Evolutionary conservation across 495 filamentous ascomycete species (phyloP).

Genomic region (Penicillium tannophilum): DNA sequence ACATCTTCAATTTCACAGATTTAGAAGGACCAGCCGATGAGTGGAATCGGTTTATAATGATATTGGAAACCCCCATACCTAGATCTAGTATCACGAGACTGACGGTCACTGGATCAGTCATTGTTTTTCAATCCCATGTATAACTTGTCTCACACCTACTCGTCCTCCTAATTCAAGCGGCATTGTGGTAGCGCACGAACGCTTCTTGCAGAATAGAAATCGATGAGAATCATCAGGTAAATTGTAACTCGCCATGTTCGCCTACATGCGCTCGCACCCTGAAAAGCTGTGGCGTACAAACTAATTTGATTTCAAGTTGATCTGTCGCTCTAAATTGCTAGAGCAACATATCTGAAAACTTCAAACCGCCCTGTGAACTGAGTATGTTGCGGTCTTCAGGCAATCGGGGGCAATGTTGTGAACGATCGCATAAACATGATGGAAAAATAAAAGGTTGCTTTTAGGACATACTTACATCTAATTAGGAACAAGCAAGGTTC

Average conservation of each 20-base stretch:
- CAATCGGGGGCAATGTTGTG: background rate
- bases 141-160: background rate
- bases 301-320: background rate
- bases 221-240: constrained; percentile 7
- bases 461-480: no score
- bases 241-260: constrained; percentile 18
- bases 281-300: background rate
- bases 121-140: background rate
- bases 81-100: background rate
- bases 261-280: constrained; percentile 12
- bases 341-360: background rate
- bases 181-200: constrained; percentile 10
- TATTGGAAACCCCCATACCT: no score
- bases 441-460: background rate
- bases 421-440: background rate
- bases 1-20: background rate
- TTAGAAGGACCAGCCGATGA: background rate
- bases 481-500: no score
- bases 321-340: background rate
- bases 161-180: constrained; percentile 16
- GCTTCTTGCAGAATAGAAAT: constrained; percentile 11
- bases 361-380: background rate
- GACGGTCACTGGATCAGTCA: background rate
- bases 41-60: background rate
- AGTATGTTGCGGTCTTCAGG: background rate